Evolutionary conservation across 805 yeast species (phyloP).

Genomic region (Teunomyces pallodes): DNA sequence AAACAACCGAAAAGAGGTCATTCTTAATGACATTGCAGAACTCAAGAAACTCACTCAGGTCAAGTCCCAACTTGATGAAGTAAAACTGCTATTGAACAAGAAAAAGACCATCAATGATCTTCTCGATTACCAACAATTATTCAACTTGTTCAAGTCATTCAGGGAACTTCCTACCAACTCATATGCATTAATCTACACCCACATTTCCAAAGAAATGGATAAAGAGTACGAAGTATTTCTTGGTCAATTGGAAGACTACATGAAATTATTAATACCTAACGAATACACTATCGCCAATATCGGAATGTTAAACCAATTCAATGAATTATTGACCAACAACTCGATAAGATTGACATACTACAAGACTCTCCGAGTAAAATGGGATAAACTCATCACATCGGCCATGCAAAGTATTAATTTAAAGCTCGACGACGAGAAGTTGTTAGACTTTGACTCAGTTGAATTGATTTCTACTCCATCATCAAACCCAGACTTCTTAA

Average conservation of each 20-base stretch:
- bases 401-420: slow-evolving; percentile 5
- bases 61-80: slow-evolving; percentile 3
- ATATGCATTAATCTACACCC: slow-evolving; percentile 3
- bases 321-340: slow-evolving; percentile 8
- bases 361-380: slow-evolving; percentile 7
- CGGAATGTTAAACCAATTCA: slow-evolving; percentile 10
- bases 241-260: slow-evolving; percentile 14
- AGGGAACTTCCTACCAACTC: neutral
- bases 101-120: slow-evolving; percentile 8
- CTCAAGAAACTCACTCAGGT: neutral
- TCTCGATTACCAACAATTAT: slow-evolving; percentile 13
- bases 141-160: slow-evolving; percentile 7
- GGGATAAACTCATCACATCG: slow-evolving; percentile 13
- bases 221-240: slow-evolving; percentile 6
- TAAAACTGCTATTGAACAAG: slow-evolving; percentile 6
- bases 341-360: slow-evolving; percentile 7
- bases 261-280: slow-evolving; percentile 19
- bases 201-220: slow-evolving; percentile 5
- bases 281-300: slow-evolving; percentile 10
- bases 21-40: slow-evolving; percentile 4
- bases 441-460: slow-evolving; percentile 6
- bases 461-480: neutral
- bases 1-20: slow-evolving; percentile 5
- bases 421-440: slow-evolving; percentile 6
- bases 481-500: slow-evolving; percentile 12